Base-by-base conservation (phyloP, 2,329 filamentous ascomycete genomes). In the Beauveria sp. region DNA sequence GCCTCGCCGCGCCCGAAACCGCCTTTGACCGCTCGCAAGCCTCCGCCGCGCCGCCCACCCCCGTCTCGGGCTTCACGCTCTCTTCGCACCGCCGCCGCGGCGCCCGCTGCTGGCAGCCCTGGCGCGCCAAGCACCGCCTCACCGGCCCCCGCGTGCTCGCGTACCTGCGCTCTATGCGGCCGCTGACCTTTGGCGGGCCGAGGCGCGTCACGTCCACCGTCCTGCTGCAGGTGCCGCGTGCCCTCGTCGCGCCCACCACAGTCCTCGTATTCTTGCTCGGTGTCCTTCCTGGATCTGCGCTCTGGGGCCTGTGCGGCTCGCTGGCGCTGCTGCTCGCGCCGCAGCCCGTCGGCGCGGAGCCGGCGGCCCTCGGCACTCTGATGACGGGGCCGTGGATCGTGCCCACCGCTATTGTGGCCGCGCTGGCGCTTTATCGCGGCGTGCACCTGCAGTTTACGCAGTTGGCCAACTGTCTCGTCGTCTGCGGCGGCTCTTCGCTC, bases 1-100 rank as follows among this genome's bases (percentile, higher is more conserved):
- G 77, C 22, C 67, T 85, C 2, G 77, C 74, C 5, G 75, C 74
- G 0, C 81, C 82, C 1, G 83, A 86, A 70, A 83, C 82, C 0
- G 71, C 75, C 2, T 85, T 79, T 66, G 75, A 80, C 62, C 77
- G 81, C 8, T 69, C 74, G 14, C 69, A 58, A 47, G 63, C 65
- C 6, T 62, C 63, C 50, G 51, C 60, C 14, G 30, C 30, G 34
- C 34, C 66, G 8, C 53, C 67, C 43, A 62, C 67, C 24, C 62
- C 65, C 38, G 49, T 42, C 54, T 59, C 66, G 26, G 62, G 67
- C 64, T 63, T 64, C 16, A 63, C 63, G 2, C 61, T 61, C 30
- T 63, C 61, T 5, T 5, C 30, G 30, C 10, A 12, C 30, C 30
- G 30, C 30, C 34, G 34, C 34, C 30, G 28, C 7, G 28, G 28